Evolutionary conservation across 2,329 filamentous ascomycete species (phyloP).

Genomic region (Aaosphaeria pasadenensis): DNA sequence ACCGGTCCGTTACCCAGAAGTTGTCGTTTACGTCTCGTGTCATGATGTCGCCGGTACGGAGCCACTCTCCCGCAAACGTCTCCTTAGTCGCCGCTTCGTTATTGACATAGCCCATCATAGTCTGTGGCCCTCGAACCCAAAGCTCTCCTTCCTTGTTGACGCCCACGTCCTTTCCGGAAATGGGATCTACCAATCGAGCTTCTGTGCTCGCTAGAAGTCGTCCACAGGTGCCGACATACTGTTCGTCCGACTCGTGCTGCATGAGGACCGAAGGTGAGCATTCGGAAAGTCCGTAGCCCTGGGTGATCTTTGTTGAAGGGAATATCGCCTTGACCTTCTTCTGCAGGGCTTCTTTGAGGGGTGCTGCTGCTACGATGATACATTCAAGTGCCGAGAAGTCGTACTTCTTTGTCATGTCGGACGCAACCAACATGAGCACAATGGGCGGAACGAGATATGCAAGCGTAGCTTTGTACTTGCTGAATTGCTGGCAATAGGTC

Average conservation of each 20-base stretch:
- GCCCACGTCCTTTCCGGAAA: conserved; percentile 8
- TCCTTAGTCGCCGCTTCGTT: conserved; percentile 21
- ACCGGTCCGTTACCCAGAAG: conserved; percentile 29
- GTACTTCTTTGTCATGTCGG: conserved; percentile 7
- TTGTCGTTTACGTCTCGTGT: conserved; percentile 25
- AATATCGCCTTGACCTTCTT: conserved; percentile 8
- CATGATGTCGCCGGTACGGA: conserved; percentile 30
- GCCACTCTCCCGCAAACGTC: conserved; percentile 25
- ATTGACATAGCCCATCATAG: conserved; percentile 27
- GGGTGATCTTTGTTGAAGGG: conserved; percentile 10
- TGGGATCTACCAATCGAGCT: conserved; percentile 22
- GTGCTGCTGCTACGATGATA: conserved; percentile 20
- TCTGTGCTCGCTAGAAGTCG: conserved; percentile 6
- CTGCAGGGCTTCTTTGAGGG: conserved; percentile 10
- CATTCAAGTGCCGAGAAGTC: conserved; percentile 7
- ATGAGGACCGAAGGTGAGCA: conserved; percentile 3
- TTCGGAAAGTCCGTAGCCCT: conserved; percentile 14
- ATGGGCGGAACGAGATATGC: conserved; percentile 10
- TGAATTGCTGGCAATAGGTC: background rate
- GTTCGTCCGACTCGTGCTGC: background rate
- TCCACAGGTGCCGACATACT: background rate
- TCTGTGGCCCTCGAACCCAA: conserved; percentile 19
- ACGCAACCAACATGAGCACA: conserved; percentile 7
- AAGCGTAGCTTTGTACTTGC: conserved; percentile 1
- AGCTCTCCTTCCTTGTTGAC: conserved; percentile 22